A percentile compares a stretch with the other conserved stretches of the same genome.
These are phyloP conservation scores for Eimeria falciformis DNA, from an alignment of 169 alveolate genomes.

Conservation along the genomic window DNA sequence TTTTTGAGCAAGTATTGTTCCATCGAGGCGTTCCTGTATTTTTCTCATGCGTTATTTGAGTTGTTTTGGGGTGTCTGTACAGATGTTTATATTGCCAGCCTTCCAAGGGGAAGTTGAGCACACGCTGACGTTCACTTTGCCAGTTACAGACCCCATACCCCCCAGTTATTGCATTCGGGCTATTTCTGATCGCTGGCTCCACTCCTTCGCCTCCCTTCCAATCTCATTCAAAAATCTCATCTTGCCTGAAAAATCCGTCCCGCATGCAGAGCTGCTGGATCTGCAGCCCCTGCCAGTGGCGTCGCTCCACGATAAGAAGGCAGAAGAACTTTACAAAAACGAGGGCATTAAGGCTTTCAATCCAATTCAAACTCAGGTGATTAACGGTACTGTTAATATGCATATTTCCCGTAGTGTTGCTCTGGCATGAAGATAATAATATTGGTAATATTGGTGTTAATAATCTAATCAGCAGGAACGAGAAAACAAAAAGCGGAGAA, in stretches of 20 bases:
- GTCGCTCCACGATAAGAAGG: slow-evolving; percentile 90
- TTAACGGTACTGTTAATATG: neutral
- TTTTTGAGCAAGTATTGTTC: neutral
- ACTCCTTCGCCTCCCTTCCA: slow-evolving; percentile 89
- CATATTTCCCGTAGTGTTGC: too few relatives aligned
- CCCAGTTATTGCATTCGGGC: slow-evolving; percentile 97
- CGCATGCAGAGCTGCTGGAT: slow-evolving; percentile 95
- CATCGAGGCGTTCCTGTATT: neutral
- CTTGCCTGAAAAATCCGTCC: slow-evolving; percentile 94
- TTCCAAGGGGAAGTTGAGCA: slow-evolving; percentile 88
- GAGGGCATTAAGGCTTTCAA: slow-evolving; percentile 80
- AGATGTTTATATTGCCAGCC: slow-evolving; percentile 78
- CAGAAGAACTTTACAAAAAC: slow-evolving; percentile 84
- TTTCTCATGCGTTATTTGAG: neutral
- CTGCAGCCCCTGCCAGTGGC: slow-evolving; percentile 95
- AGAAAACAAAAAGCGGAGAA: too few relatives aligned
- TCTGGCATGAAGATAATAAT: too few relatives aligned
- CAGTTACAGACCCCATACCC: slow-evolving; percentile 97
- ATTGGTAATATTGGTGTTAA: too few relatives aligned
- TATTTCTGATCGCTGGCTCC: slow-evolving; percentile 97
- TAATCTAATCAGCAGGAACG: too few relatives aligned
- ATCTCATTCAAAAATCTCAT: slow-evolving; percentile 92
- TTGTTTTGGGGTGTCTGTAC: slow-evolving; percentile 1
- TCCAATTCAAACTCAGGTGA: slow-evolving; percentile 86
- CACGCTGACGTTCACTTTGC: slow-evolving; percentile 95